Evolutionary conservation across 2,329 filamentous ascomycete species (phyloP).

Genomic region (Stromatinia cepivora): DNA sequence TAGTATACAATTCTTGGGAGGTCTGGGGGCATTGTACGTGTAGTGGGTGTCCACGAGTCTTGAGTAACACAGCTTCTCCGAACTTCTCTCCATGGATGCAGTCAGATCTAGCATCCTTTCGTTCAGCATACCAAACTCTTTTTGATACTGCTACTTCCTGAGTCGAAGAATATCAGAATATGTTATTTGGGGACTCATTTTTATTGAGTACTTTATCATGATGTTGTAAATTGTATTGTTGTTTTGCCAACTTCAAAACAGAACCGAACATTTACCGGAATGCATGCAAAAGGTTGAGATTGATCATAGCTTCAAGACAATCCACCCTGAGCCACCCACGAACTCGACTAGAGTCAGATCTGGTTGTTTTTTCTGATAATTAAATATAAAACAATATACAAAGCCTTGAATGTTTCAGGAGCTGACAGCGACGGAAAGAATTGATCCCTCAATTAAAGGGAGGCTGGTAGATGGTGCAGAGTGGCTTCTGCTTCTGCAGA

Average conservation of each 20-base stretch:
- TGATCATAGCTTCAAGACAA: constrained; percentile 10
- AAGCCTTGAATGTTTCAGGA: not conserved
- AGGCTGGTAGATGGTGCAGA: constrained; percentile 3
- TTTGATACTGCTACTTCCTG: not conserved
- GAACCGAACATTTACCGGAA: constrained; percentile 6
- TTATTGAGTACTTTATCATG: no score
- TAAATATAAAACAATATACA: no score
- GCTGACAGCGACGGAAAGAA: not conserved
- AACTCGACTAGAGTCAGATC: not conserved
- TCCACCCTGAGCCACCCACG: not conserved
- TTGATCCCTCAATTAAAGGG: constrained; percentile 2
- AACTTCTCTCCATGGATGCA: not conserved
- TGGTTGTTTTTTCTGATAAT: not conserved
- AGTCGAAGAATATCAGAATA: no score
- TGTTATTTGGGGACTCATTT: no score
- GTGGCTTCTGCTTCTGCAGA: not conserved
- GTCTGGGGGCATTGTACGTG: not conserved
- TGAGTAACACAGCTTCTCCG: not conserved
- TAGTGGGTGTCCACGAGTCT: not conserved
- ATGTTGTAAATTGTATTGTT: not conserved
- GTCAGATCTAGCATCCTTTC: no score
- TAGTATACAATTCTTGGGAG: not conserved
- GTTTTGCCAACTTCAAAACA: not conserved
- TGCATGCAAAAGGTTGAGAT: not conserved
- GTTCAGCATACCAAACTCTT: no score